Percentiles rank a stretch among this genome's conserved stretches.
These are phyloP conservation scores for Gracilaria vermiculophylla DNA, from an alignment of 23 red algal genomes.

Conservation along the genomic window DNA sequence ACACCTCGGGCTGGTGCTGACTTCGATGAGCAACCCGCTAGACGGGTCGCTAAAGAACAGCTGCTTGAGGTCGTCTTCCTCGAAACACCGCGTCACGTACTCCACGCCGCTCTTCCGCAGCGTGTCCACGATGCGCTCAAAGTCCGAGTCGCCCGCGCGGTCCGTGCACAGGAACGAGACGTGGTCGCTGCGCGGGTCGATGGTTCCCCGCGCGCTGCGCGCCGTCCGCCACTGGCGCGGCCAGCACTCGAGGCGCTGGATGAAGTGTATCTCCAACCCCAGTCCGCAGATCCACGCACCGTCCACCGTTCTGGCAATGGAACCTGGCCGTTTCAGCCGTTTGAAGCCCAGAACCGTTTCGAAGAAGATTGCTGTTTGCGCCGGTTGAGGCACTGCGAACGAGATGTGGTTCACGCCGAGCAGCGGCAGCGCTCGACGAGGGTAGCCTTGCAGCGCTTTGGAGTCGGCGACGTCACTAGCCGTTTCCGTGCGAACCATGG, in stretches of 20 bases:
- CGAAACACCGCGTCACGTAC: neutral
- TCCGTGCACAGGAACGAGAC: slow-evolving; percentile 50
- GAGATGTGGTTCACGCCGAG: slow-evolving; percentile 37
- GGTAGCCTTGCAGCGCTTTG: neutral
- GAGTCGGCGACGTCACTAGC: neutral
- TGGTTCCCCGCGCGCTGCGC: neutral
- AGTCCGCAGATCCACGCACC: slow-evolving; percentile 54
- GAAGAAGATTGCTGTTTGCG: slow-evolving; percentile 15
- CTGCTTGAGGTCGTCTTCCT: slow-evolving; percentile 8
- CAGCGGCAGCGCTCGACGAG: neutral
- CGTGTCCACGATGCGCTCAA: slow-evolving; percentile 4
- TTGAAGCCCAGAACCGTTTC: slow-evolving; percentile 37
- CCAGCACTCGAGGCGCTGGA: neutral
- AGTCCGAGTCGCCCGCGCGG: neutral
- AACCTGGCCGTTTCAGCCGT: neutral
- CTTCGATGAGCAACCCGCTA: slow-evolving; percentile 37
- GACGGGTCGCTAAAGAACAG: slow-evolving; percentile 43
- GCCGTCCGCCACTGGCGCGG: neutral
- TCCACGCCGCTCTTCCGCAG: slow-evolving; percentile 6
- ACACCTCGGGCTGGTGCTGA: slow-evolving; percentile 41
- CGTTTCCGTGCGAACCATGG: neutral
- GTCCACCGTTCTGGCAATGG: neutral
- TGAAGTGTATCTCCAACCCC: slow-evolving; percentile 52
- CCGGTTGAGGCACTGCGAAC: slow-evolving; percentile 41
- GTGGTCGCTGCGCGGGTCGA: slow-evolving; percentile 37